Evolutionary conservation across 768 basidiomycete genomes (phyloP), one percentile per base, ranked within the genome.

Genomic region (Aureoboletus auriporus): DNA sequence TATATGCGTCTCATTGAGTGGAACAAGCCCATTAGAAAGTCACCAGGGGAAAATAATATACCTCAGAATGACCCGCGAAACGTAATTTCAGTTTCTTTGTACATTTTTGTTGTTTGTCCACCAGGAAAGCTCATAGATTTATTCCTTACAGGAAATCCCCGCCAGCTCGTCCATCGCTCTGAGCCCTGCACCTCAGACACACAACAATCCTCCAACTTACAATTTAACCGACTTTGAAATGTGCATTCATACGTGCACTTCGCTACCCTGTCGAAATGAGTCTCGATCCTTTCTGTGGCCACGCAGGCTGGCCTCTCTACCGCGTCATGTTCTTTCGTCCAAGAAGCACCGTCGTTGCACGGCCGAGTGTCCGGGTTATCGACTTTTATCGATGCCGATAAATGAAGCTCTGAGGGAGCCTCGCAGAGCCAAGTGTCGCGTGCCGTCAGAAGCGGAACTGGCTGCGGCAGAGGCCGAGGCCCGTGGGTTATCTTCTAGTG

Each of bases 221-320:
- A 49, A 53, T 40, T 7, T 52, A 23, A 26, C 29, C 3, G 53
- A 64, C 17, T 56, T 51, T 13, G 62, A 64, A 47, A 31, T 64
- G 13, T 62, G 61, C 43, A 64, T 62, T 23, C 61, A 62, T 16
- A 62, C 62, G 1, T 64, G 62, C 38, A 62, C 56, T 35, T 23
- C 38, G 2, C 14, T 34, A 28, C 62, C 49, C 3, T 62, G 61
- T 50, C 62, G 62, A 37, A 64, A 62, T 13, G 62, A 62, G 44
- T 55, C 62, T 20, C 51, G 46, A 1, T 64, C 61, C 26, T 58
- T 64, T 41, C 42, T 64, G 27, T 62, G 61, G 61, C 39, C 39
- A 3, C 61, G 61, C 40, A 62, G 31, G 16, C 46, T 50, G 39
- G 49, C 56, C 5, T 55, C 51, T 23, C 45, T 62, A 37, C 62